Conservation (phyloP, 2,329 filamentous ascomycete genomes). For the Apiospora sp. region DNA sequence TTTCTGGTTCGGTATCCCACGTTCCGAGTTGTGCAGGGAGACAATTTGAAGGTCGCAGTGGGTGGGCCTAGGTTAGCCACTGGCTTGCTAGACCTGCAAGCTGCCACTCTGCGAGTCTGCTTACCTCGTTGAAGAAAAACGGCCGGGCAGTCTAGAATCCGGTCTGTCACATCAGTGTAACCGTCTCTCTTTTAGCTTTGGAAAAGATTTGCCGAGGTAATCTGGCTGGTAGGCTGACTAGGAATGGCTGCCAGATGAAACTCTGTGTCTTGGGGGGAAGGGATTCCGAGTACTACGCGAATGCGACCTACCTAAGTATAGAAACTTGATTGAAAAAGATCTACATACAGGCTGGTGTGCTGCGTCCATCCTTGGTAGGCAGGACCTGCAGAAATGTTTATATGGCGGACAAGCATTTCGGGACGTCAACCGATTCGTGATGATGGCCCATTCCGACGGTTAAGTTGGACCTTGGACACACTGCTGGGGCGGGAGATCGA, state of each 20-base stretch:
- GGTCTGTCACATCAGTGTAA: conserved; percentile 7
- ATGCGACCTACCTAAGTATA: neutral
- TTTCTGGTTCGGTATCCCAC: neutral
- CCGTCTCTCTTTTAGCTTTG: neutral
- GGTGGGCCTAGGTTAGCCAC: neutral
- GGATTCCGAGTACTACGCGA: neutral
- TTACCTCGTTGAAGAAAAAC: neutral
- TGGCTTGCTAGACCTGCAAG: neutral
- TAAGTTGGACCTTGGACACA: neutral
- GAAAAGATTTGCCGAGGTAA: neutral
- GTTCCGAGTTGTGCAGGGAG: neutral
- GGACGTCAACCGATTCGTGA: conserved; percentile 9
- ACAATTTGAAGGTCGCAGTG: neutral
- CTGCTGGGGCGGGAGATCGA: conserved; percentile 17
- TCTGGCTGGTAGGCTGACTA: neutral
- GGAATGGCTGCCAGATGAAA: neutral
- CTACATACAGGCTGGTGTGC: neutral
- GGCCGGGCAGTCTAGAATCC: neutral
- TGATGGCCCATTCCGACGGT: conserved; percentile 4
- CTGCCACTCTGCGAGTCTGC: neutral
- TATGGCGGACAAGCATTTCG: conserved; percentile 13
- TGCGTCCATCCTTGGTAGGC: conserved; percentile 5
- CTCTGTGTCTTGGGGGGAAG: neutral
- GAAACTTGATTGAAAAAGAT: neutral
- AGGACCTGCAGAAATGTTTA: neutral